Conservation (phyloP, 768 basidiomycete species). For the Austroboletus eburneus region DNA sequence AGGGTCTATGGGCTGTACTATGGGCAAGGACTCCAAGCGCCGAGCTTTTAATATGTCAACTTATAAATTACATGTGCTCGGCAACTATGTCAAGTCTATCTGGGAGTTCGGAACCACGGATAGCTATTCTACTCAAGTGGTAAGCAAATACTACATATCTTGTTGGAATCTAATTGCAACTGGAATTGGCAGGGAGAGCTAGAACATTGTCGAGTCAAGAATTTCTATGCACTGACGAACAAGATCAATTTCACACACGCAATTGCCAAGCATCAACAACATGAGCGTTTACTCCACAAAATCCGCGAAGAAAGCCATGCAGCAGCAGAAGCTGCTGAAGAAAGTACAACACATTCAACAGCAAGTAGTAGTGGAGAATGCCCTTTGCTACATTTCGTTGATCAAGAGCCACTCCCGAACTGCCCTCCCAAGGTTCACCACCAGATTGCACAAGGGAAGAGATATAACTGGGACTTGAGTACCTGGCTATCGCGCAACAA, state of each 20-base stretch:
- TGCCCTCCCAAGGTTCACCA: not conserved
- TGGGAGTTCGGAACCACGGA: constrained; percentile 19
- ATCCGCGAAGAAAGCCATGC: not conserved
- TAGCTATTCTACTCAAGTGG: constrained; percentile 34
- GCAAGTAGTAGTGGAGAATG: not conserved
- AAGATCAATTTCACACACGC: not conserved
- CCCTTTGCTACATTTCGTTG: no score
- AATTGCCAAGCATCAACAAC: not conserved
- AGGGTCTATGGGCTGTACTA: not conserved
- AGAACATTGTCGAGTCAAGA: not conserved
- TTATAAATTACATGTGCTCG: constrained; percentile 17
- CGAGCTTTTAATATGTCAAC: constrained; percentile 11
- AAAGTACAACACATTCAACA: not conserved
- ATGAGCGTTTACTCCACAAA: not conserved
- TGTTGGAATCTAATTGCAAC: not conserved
- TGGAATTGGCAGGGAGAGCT: constrained; percentile 23
- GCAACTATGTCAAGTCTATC: constrained; percentile 13
- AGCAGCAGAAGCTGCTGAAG: not conserved
- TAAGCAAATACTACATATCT: constrained; percentile 8
- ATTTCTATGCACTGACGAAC: not conserved
- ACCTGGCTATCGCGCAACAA: not conserved
- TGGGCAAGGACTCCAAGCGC: not conserved
- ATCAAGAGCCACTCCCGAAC: not conserved
- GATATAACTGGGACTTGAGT: not conserved
- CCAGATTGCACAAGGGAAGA: not conserved